These are phyloP conservation scores for Penicillium odoratum DNA, from an alignment of 495 filamentous ascomycete species.

Conservation along the genomic window DNA sequence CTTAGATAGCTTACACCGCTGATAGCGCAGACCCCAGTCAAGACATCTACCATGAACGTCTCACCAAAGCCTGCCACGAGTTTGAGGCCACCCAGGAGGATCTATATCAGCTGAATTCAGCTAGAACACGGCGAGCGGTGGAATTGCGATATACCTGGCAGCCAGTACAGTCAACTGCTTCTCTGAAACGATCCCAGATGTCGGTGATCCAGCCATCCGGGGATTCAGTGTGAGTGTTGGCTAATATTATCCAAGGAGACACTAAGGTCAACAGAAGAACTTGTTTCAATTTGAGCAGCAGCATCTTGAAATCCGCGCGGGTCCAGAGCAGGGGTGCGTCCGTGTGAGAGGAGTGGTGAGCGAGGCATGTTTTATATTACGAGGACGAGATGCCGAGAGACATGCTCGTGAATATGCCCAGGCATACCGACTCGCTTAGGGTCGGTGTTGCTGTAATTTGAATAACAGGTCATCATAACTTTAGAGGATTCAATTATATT, in stretches of 20 bases:
- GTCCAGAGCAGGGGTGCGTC: too few relatives aligned
- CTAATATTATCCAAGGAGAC: slow-evolving; percentile 6
- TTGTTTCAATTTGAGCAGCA: slow-evolving; percentile 10
- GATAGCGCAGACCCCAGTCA: slow-evolving; percentile 48
- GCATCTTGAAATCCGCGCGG: not conserved
- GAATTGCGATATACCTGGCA: slow-evolving; percentile 21
- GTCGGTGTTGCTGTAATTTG: slow-evolving; percentile 4
- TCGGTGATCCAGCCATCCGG: slow-evolving; percentile 14
- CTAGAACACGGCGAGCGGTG: not conserved
- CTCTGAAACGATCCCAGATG: slow-evolving; percentile 27
- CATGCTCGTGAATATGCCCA: not conserved
- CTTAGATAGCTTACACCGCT: slow-evolving; percentile 30
- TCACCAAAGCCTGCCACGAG: slow-evolving; percentile 44
- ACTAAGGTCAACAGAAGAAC: slow-evolving; percentile 7
- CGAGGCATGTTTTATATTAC: not conserved
- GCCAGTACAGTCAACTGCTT: slow-evolving; percentile 22
- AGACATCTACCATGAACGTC: slow-evolving; percentile 35
- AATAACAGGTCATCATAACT: not conserved
- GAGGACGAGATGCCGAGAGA: not conserved
- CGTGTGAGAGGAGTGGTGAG: not conserved
- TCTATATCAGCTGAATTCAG: slow-evolving; percentile 22
- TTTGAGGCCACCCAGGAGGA: slow-evolving; percentile 47
- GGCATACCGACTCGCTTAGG: slow-evolving; percentile 9
- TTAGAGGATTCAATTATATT: not conserved
- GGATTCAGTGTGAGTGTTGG: slow-evolving; percentile 7